A percentile compares a stretch with the other conserved stretches of the same genome.
Conservation (phyloP, 1,139 yeast genomes). For the Yamadazyma friedrichii region DNA sequence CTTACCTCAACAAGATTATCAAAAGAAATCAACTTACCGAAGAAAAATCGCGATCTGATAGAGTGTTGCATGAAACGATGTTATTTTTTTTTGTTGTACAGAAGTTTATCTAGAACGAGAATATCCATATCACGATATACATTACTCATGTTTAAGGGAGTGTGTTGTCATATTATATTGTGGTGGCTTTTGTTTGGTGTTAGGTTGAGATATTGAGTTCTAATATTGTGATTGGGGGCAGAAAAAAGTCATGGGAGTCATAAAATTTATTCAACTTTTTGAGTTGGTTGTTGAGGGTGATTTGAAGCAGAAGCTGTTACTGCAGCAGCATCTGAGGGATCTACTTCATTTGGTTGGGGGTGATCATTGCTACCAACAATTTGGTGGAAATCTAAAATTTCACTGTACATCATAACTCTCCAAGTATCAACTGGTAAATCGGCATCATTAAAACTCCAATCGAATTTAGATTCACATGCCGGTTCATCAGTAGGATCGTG, state of each 20-base stretch:
- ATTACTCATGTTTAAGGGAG: no score
- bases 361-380: slow-evolving; percentile 43
- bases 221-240: no score
- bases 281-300: slow-evolving; percentile 12
- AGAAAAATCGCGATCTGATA: no score
- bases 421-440: slow-evolving; percentile 97
- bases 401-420: slow-evolving; percentile 99
- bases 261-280: slow-evolving; percentile 20
- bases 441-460: slow-evolving; percentile 98
- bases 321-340: slow-evolving; percentile 10
- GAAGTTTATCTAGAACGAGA: background rate
- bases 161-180: no score
- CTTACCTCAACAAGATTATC: background rate
- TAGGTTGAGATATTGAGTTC: no score
- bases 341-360: slow-evolving; percentile 9
- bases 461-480: slow-evolving; percentile 85
- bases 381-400: slow-evolving; percentile 92
- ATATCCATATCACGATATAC: no score
- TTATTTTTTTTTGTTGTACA: background rate
- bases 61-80: no score
- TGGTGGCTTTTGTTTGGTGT: no score
- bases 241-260: background rate
- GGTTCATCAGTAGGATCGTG: slow-evolving; percentile 99
- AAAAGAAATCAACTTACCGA: background rate
- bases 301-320: slow-evolving; percentile 16